These are phyloP conservation scores for Torulaspora globosa DNA, from an alignment of 1,139 yeast genomes.

Conservation along the genomic window DNA sequence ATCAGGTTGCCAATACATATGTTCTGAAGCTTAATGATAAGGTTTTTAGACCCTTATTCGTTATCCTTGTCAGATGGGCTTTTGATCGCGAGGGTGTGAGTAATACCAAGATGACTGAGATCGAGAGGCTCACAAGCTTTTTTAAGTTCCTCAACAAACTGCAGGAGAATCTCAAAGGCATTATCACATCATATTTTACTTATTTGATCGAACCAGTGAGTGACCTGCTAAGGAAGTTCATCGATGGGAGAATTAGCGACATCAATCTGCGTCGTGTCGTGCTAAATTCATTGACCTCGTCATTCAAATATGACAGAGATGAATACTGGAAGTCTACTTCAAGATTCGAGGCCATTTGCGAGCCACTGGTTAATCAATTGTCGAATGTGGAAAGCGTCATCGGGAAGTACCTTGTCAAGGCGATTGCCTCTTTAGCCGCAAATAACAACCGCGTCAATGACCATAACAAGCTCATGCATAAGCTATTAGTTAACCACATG, in stretches of 20 bases:
- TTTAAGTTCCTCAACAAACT: slow-evolving; percentile 82
- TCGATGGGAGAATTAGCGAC: slow-evolving; percentile 37
- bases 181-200: slow-evolving; percentile 83
- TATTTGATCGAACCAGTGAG: slow-evolving; percentile 74
- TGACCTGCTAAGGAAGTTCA: slow-evolving; percentile 48
- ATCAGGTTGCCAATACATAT: slow-evolving; percentile 65
- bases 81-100: slow-evolving; percentile 70
- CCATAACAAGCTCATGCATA: slow-evolving; percentile 66
- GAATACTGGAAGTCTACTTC: slow-evolving; percentile 92
- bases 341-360: slow-evolving; percentile 69
- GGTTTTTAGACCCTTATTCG: slow-evolving; percentile 87
- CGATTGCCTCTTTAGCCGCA: slow-evolving; percentile 70
- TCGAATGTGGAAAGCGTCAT: slow-evolving; percentile 60
- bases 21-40: slow-evolving; percentile 92
- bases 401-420: slow-evolving; percentile 75
- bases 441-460: slow-evolving; percentile 74
- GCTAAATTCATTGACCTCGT: slow-evolving; percentile 64
- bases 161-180: slow-evolving; percentile 78
- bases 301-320: slow-evolving; percentile 84
- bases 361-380: slow-evolving; percentile 63
- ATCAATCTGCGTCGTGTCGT: slow-evolving; percentile 65
- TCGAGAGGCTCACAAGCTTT: slow-evolving; percentile 62
- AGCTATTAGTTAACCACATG: slow-evolving; percentile 52
- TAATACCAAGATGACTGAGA: slow-evolving; percentile 44
- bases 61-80: slow-evolving; percentile 89